phyloP scores from a whole-genome alignment of 2,329 filamentous ascomycete species.

The Paecilomyces sp. region DNA sequence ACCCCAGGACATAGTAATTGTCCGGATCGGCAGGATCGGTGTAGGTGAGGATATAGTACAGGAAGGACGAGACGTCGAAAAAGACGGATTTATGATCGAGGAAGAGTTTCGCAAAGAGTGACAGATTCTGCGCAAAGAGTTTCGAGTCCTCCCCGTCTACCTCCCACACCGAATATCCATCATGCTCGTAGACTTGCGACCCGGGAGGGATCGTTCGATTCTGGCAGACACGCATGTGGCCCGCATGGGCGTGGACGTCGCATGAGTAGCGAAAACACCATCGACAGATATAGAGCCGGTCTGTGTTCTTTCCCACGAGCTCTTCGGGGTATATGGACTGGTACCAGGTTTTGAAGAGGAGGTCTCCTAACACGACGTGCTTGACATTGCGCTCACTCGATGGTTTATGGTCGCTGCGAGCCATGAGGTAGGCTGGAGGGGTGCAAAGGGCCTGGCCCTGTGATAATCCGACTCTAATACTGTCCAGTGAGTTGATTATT shows the following conservation, averaged over 20 bases:
- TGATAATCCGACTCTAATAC: not conserved
- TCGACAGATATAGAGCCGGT: conserved; percentile 76
- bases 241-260: conserved; percentile 28
- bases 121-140: conserved; percentile 92
- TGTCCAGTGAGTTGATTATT: not conserved
- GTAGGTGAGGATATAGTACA: conserved; percentile 87
- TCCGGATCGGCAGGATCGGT: conserved; percentile 44
- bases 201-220: conserved; percentile 55
- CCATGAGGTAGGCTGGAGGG: conserved; percentile 14
- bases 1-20: conserved; percentile 66
- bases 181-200: conserved; percentile 67
- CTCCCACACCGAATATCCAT: conserved; percentile 81
- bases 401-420: conserved; percentile 19
- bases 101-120: conserved; percentile 93
- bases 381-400: conserved; percentile 67
- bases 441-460: not conserved
- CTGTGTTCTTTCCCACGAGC: conserved; percentile 44
- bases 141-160: conserved; percentile 83
- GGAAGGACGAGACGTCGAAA: conserved; percentile 89
- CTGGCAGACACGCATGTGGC: conserved; percentile 46
- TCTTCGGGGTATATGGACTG: conserved; percentile 81
- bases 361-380: conserved; percentile 75
- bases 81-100: conserved; percentile 98
- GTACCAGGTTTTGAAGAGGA: conserved; percentile 86
- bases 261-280: conserved; percentile 88